Base-by-base conservation (phyloP, 345 rosid genomes). In the Bruguiera parviflora region DNA sequence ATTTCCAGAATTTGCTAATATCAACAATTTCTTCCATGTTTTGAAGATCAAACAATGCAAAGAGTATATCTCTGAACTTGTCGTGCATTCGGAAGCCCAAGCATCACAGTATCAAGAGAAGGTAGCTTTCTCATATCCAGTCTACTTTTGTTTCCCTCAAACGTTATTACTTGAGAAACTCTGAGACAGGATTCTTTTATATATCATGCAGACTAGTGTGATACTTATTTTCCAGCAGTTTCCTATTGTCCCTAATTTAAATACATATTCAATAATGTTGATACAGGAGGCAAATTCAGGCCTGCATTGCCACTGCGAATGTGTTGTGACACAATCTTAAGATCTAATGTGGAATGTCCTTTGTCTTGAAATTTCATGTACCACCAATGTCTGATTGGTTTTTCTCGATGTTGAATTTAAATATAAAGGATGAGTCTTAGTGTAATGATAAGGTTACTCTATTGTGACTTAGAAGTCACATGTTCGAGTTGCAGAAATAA, bases 81-180 rank as follows among this genome's bases (percentile, higher is more conserved):
- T 85, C 58, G 64, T 94, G 76, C 98, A 94, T 80, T 90, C 90
- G 52, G 98, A 94, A 79, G 97, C 97, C 69, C 98, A 94, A 78
- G 84, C 98, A 74, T 82, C 83, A 62, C 84, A 84, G 58, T 94
- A 77, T 80, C 97, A 88, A 80, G 87, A 88, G 69, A 91, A 94
- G 98, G 98, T 94, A 81, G 37, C 33, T 66, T 67, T 69, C 49
- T 21, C 35, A 74, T 49, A 29, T 47, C 18, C 32, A 4, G 29
- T 56, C 49, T 29, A 35, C 29, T 10, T 21, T 65, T 52, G 10
- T 68, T 11, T 43, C 32, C 57, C 25, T 35, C 32, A 31, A 51
- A 33, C 5, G 61, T 4, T 64, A 32, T 65, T 8, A 32, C 46
- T 8, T 21, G 22, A 25, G 28, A 68, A 66, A n/a, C 28, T 64